Percentiles rank a stretch among this genome's conserved stretches.
Evolutionary conservation across 2,329 filamentous ascomycete genomes (phyloP).

Genomic region (Penicillium sclerotigenum): DNA sequence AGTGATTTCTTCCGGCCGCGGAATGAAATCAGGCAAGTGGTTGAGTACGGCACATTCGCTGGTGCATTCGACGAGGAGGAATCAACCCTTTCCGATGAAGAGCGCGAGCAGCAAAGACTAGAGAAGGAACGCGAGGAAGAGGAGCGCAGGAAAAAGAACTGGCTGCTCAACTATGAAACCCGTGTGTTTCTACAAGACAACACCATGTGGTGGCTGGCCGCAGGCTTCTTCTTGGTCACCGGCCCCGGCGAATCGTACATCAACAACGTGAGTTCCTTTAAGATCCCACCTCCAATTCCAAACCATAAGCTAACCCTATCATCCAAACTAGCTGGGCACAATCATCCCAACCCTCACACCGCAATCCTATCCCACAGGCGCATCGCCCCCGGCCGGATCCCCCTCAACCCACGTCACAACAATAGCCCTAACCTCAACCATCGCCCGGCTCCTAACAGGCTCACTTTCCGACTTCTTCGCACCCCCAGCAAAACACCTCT

Average conservation of each 20-base stretch:
- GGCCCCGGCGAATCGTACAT: slow-evolving; percentile 97
- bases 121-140: slow-evolving; percentile 51
- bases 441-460: slow-evolving; percentile 86
- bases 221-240: slow-evolving; percentile 87
- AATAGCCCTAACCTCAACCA: slow-evolving; percentile 82
- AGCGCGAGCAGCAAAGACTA: slow-evolving; percentile 37
- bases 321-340: slow-evolving; percentile 62
- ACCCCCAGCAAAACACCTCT: slow-evolving; percentile 60
- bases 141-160: slow-evolving; percentile 73
- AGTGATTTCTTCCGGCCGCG: slow-evolving; percentile 67
- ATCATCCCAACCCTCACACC: slow-evolving; percentile 82
- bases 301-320: neutral
- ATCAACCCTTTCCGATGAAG: slow-evolving; percentile 40
- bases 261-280: slow-evolving; percentile 64
- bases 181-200: slow-evolving; percentile 76
- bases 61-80: slow-evolving; percentile 38
- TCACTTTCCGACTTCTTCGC: slow-evolving; percentile 85
- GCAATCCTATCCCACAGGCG: slow-evolving; percentile 52
- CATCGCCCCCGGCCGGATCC: slow-evolving; percentile 57
- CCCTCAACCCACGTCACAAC: slow-evolving; percentile 83
- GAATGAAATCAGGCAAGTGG: slow-evolving; percentile 41
- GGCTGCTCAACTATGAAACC: slow-evolving; percentile 89
- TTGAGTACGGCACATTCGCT: slow-evolving; percentile 42
- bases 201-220: slow-evolving; percentile 93
- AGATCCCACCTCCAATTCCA: neutral